Percentiles rank a stretch among this genome's conserved stretches.
Conservation (phyloP, 345 rosid genomes). For the Laguncularia racemosa region DNA sequence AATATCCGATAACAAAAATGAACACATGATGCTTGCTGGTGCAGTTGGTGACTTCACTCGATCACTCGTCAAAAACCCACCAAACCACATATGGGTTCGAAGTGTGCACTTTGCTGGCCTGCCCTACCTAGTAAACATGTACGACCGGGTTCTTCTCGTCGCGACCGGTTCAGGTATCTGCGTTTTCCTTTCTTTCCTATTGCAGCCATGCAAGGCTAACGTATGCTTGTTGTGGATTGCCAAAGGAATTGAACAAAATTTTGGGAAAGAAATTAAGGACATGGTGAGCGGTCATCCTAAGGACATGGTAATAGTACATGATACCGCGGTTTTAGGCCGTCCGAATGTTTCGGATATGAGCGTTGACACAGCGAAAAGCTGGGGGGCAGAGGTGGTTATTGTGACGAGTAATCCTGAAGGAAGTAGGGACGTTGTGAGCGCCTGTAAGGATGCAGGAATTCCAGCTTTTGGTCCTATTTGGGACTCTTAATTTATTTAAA, state of each 20-base stretch:
- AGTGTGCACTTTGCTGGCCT: constrained; percentile 71
- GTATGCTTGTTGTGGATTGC: constrained; percentile 73
- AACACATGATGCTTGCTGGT: constrained; percentile 87
- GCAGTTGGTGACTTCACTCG: constrained; percentile 86
- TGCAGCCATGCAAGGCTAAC: constrained; percentile 53
- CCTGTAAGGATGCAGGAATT: constrained; percentile 53
- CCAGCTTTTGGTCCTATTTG: constrained; percentile 91
- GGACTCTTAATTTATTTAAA: constrained; percentile 46
- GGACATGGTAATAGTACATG: constrained; percentile 63
- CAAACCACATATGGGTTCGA: constrained; percentile 74
- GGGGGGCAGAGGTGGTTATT: constrained; percentile 67
- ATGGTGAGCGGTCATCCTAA: constrained; percentile 41
- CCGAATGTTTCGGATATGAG: constrained; percentile 69
- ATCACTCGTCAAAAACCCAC: constrained; percentile 52
- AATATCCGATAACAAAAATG: constrained; percentile 59
- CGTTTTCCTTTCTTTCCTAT: constrained; percentile 68
- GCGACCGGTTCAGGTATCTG: constrained; percentile 87
- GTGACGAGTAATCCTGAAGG: constrained; percentile 90
- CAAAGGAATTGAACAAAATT: constrained; percentile 65
- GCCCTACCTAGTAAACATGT: constrained; percentile 69
- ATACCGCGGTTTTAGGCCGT: constrained; percentile 52
- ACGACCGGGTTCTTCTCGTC: constrained; percentile 63
- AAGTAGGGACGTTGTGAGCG: constrained; percentile 65
- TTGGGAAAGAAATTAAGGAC: constrained; percentile 52
- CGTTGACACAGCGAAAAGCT: constrained; percentile 50